phyloP scores from a whole-genome alignment of 495 filamentous ascomycete species.

The Penicillium robsamsonii region DNA sequence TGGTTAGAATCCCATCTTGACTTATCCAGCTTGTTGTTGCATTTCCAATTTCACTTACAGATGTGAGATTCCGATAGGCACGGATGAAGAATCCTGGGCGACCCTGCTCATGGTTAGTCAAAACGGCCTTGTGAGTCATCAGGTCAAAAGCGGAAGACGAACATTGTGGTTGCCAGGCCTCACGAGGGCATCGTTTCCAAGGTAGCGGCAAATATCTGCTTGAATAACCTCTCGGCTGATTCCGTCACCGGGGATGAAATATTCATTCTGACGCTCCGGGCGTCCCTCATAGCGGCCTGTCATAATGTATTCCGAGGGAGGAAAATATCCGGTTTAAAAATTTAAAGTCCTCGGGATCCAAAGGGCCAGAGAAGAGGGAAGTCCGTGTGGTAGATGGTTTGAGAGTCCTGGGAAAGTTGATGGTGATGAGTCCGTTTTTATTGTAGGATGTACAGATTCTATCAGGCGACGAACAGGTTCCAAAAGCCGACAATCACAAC shows the following conservation, averaged over 20 bases:
- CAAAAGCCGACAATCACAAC: conserved; percentile 25
- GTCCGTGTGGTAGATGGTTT: conserved; percentile 17
- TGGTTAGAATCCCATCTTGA: conserved; percentile 13
- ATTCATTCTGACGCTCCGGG: conserved; percentile 68
- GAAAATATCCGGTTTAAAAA: conserved; percentile 25
- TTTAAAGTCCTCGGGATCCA: conserved; percentile 40
- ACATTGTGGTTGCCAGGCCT: conserved; percentile 82
- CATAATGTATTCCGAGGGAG: conserved; percentile 41
- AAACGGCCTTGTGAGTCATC: conserved; percentile 7
- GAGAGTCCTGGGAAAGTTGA: conserved; percentile 14
- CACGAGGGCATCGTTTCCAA: conserved; percentile 88
- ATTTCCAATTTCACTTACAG: conserved; percentile 55
- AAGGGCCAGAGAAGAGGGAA: conserved; percentile 28
- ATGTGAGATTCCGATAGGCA: conserved; percentile 82
- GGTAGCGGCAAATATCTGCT: conserved; percentile 90
- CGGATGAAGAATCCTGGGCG: conserved; percentile 79
- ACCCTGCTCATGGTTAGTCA: conserved; percentile 53
- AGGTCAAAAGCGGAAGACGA: conserved; percentile 33
- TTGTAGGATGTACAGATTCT: conserved; percentile 30
- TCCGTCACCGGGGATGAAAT: conserved; percentile 84
- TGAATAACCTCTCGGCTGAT: conserved; percentile 93
- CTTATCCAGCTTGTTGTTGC: conserved; percentile 2
- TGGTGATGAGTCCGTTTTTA: conserved; percentile 23
- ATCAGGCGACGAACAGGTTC: conserved; percentile 21
- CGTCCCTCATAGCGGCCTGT: conserved; percentile 42